A percentile compares a stretch with the other conserved stretches of the same genome.
Conservation (phyloP, 352 stramenopile genomes). For the Phytophthora pseudosyringae region DNA sequence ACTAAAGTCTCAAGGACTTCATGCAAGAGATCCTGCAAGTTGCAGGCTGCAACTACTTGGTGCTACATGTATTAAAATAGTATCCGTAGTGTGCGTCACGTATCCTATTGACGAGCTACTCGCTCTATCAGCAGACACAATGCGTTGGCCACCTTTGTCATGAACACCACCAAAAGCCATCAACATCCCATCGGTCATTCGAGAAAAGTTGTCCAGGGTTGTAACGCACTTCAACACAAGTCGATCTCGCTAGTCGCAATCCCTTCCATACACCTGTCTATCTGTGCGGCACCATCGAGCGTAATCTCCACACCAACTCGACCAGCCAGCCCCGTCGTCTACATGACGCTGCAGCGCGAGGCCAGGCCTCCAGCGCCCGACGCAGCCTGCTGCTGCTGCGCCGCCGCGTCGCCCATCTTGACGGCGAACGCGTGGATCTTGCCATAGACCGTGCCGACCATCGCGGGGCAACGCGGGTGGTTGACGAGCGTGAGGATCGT, state of each 20-base stretch:
- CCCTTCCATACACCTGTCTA: constrained; percentile 30
- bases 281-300: constrained; percentile 6
- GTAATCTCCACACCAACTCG: constrained; percentile 2
- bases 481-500: constrained; percentile 63
- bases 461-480: constrained; percentile 71
- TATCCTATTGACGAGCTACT: too few relatives aligned
- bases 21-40: too few relatives aligned
- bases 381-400: constrained; percentile 46
- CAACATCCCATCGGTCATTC: neutral
- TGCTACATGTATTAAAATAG: neutral
- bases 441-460: constrained; percentile 60
- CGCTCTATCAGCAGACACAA: too few relatives aligned
- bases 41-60: too few relatives aligned
- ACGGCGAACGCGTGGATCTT: constrained; percentile 75
- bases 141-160: neutral
- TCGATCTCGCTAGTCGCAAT: constrained; percentile 27
- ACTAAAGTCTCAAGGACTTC: too few relatives aligned
- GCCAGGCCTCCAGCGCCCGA: constrained; percentile 42
- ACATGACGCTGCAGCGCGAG: constrained; percentile 79
- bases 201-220: constrained; percentile 4
- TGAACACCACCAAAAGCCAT: neutral
- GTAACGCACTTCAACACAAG: constrained; percentile 12
- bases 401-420: constrained; percentile 71
- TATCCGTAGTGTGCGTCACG: too few relatives aligned
- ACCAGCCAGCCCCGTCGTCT: constrained; percentile 23